These are phyloP conservation scores for Geotrichum klebahnii DNA, from an alignment of 1,139 yeast species.

Conservation along the genomic window DNA sequence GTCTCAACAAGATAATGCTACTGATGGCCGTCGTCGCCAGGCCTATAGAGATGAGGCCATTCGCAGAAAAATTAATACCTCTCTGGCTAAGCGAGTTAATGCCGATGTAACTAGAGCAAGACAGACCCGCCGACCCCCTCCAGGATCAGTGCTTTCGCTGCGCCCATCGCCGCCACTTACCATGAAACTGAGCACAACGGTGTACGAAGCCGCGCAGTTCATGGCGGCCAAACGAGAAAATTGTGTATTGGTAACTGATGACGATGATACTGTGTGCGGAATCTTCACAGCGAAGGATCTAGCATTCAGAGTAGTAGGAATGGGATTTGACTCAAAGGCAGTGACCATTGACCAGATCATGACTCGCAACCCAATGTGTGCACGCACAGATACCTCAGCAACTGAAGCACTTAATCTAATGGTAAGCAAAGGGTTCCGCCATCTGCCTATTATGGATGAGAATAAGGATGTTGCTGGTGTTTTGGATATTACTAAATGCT, in stretches of 20 bases:
- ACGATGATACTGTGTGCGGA: constrained; percentile 57
- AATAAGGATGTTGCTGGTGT: constrained; percentile 71
- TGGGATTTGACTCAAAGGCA: constrained; percentile 59
- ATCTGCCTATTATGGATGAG: constrained; percentile 77
- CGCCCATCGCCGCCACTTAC: constrained; percentile 74
- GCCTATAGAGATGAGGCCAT: constrained; percentile 75
- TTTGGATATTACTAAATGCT: constrained; percentile 81
- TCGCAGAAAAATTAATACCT: constrained; percentile 69
- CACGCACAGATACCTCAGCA: constrained; percentile 65
- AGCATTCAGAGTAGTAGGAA: constrained; percentile 71
- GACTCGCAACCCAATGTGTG: constrained; percentile 82
- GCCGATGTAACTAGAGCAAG: constrained; percentile 42
- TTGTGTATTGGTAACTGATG: constrained; percentile 60
- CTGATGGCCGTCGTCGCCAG: constrained; percentile 55
- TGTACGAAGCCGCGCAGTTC: constrained; percentile 74
- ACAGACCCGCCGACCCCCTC: constrained; percentile 44
- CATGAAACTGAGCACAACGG: constrained; percentile 63
- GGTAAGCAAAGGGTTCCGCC: constrained; percentile 81
- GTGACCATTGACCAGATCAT: constrained; percentile 73
- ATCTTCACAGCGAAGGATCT: constrained; percentile 77
- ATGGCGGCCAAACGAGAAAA: constrained; percentile 88
- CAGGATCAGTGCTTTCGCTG: constrained; percentile 74
- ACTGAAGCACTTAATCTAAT: constrained; percentile 77
- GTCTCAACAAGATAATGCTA: too few relatives aligned
- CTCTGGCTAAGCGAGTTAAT: constrained; percentile 59